Evolutionary conservation across 169 alveolate genomes (phyloP), one percentile per base, ranked within the genome.

Genomic region (Neospora caninum): DNA sequence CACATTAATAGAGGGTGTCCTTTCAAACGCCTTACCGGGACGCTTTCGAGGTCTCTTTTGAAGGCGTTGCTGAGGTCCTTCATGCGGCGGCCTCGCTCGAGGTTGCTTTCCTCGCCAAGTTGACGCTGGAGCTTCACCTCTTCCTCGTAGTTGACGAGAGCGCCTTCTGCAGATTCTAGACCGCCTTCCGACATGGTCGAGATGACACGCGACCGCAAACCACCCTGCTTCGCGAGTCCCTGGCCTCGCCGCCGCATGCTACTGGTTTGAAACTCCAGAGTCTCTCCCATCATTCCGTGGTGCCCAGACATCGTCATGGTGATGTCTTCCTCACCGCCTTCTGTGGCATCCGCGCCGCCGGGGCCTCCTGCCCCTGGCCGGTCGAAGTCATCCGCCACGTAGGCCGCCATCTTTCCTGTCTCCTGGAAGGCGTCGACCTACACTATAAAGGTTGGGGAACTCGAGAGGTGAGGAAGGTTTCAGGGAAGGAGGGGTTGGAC

Each of bases 61-160:
- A 89, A 89, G 73, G 70, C 88, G 49, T 69, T 58, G 36, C 86
- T 89, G n/a, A 89, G 86, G 42, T 41, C 88, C 36, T 45, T 38
- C 27, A 89, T 80, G 41, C 88, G 73, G 10, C 86, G 67, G 64
- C 86, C 78, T 27, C 67, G 64, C 69, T 89, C 93, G 64, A 80
- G 27, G 69, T 31, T 42, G 70, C 88, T 42, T n/a, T 89, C 93
- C 39, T 34, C 39, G 41, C 93, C 93, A 10, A 89, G 58, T 49
- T 89, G 93, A 54, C 78, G 87, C 88, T 89, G 88, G 43, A 45
- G 58, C n/a, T 53, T 13, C 39, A 80, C 93, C 25, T 89, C 93
- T 39, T 42, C 93, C 45, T 45, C 69, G 49, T n/a, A 49, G 91
- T 86, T 45, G 78, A 86, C 45, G 49, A 73, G 22, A 18, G 84